phyloP scores from a whole-genome alignment of 352 stramenopile species.

The Phytophthora europaea region DNA sequence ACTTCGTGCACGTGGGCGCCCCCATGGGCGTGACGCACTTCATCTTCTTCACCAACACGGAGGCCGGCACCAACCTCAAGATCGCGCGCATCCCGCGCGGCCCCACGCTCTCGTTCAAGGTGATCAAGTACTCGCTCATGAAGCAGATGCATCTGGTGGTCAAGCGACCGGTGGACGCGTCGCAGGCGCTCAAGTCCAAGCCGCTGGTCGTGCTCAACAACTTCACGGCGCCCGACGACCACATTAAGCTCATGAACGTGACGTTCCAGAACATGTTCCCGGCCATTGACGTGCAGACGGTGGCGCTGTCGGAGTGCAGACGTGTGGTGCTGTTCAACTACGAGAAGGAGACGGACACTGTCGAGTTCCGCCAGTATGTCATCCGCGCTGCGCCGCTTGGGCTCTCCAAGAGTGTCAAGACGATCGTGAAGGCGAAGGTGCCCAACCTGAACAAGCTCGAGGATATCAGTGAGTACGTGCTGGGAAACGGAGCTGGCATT shows the following conservation, averaged over 20 bases:
- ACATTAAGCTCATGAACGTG: slow-evolving; percentile 96
- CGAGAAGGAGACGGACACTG: slow-evolving; percentile 91
- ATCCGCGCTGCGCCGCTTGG: slow-evolving; percentile 96
- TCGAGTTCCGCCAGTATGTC: slow-evolving; percentile 98
- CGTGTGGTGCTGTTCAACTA: slow-evolving; percentile 98
- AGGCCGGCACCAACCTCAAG: slow-evolving; percentile 95
- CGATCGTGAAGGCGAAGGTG: slow-evolving; percentile 94
- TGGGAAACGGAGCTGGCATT: slow-evolving; percentile 79
- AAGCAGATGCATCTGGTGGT: slow-evolving; percentile 94
- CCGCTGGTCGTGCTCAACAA: slow-evolving; percentile 99
- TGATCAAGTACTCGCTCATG: slow-evolving; percentile 92
- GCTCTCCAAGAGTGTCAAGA: slow-evolving; percentile 92
- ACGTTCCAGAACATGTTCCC: slow-evolving; percentile 99
- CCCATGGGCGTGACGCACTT: slow-evolving; percentile 98
- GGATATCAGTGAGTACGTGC: slow-evolving; percentile 98
- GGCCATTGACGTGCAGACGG: slow-evolving; percentile 97
- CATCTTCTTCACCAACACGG: slow-evolving; percentile 96
- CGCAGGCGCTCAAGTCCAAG: slow-evolving; percentile 88
- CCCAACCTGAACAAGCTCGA: slow-evolving; percentile 95
- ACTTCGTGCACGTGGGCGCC: slow-evolving; percentile 92
- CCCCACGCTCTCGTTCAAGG: slow-evolving; percentile 96
- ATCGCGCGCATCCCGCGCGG: slow-evolving; percentile 95
- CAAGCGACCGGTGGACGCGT: slow-evolving; percentile 91
- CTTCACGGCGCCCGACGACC: slow-evolving; percentile 93
- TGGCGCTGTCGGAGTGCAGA: slow-evolving; percentile 96